Conservation (phyloP, 495 filamentous ascomycete species). For the Penicillium cosmopolitanum region DNA sequence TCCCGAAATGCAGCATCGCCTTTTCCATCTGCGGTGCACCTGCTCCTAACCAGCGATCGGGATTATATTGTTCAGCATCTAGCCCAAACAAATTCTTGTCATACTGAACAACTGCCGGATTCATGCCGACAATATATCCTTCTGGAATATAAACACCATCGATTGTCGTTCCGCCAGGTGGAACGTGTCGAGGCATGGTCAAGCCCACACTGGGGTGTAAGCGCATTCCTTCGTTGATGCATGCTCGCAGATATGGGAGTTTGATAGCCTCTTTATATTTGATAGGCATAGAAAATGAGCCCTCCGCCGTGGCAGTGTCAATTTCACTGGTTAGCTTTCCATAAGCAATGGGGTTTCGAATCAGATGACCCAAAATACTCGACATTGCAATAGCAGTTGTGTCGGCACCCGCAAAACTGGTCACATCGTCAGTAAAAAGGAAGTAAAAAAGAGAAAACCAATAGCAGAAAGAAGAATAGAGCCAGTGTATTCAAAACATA, state of each 20-base stretch:
- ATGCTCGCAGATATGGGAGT: conserved; percentile 47
- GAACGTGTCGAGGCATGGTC: conserved; percentile 1
- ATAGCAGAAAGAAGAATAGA: no score
- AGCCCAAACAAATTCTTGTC: conserved; percentile 49
- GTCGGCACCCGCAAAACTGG: no score
- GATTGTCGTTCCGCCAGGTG: not conserved
- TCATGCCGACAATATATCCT: conserved; percentile 26
- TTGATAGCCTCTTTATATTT: conserved; percentile 32
- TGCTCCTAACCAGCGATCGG: conserved; percentile 57
- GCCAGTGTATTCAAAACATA: no score
- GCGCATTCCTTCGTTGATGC: conserved; percentile 32
- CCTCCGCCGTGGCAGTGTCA: conserved; percentile 4
- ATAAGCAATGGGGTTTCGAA: no score
- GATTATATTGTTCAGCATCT: conserved; percentile 53
- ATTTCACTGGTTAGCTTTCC: not conserved
- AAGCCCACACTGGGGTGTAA: not conserved
- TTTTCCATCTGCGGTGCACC: conserved; percentile 25
- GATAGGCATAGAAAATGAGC: conserved; percentile 17
- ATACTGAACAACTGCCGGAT: conserved; percentile 34
- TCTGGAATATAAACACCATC: not conserved
- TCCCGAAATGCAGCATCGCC: conserved; percentile 26
- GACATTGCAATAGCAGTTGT: no score
- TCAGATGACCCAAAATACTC: no score
- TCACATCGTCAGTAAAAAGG: no score
- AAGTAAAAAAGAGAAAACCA: no score